A percentile compares a stretch with the other conserved stretches of the same genome.
Conservation (phyloP, 108 stramenopile species). For the Fistulifera pelliculosa region DNA sequence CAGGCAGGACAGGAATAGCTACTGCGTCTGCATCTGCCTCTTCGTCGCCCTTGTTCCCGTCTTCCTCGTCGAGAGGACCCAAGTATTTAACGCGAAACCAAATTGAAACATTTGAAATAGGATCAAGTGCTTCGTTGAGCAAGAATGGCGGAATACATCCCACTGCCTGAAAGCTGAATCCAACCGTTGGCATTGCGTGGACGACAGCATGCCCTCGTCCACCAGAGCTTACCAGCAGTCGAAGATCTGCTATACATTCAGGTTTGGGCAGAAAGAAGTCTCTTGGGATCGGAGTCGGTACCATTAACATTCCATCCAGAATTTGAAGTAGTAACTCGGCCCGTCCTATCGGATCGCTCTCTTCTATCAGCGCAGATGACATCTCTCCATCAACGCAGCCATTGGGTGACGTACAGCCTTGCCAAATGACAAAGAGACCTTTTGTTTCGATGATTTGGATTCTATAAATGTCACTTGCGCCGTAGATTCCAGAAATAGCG, state of each 20-base stretch:
- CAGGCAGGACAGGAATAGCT: not conserved
- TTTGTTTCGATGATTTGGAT: not conserved
- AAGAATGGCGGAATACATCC: constrained; percentile 21
- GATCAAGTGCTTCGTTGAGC: constrained; percentile 8
- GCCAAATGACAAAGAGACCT: constrained; percentile 2
- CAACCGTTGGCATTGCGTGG: constrained; percentile 11
- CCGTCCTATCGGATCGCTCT: constrained; percentile 24
- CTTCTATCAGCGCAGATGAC: not conserved
- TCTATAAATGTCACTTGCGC: constrained; percentile 15
- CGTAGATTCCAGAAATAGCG: constrained; percentile 18
- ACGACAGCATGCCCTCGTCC: constrained; percentile 4
- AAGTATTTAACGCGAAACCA: constrained; percentile 24
- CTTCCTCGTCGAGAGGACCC: constrained; percentile 5
- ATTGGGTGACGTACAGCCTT: not conserved
- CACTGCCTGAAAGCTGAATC: constrained; percentile 15
- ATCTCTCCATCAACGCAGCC: not conserved
- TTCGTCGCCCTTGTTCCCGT: constrained; percentile 1
- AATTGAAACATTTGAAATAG: constrained; percentile 18
- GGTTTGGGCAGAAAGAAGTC: constrained; percentile 11
- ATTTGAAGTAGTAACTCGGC: constrained; percentile 34
- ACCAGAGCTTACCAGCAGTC: constrained; percentile 15
- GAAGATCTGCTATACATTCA: constrained; percentile 9
- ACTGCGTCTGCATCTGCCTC: constrained; percentile 3
- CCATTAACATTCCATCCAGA: constrained; percentile 30
- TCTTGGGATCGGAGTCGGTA: constrained; percentile 32